These are phyloP conservation scores for Hypoxylon sp. DNA, from an alignment of 2,329 filamentous ascomycete species.

Conservation along the genomic window DNA sequence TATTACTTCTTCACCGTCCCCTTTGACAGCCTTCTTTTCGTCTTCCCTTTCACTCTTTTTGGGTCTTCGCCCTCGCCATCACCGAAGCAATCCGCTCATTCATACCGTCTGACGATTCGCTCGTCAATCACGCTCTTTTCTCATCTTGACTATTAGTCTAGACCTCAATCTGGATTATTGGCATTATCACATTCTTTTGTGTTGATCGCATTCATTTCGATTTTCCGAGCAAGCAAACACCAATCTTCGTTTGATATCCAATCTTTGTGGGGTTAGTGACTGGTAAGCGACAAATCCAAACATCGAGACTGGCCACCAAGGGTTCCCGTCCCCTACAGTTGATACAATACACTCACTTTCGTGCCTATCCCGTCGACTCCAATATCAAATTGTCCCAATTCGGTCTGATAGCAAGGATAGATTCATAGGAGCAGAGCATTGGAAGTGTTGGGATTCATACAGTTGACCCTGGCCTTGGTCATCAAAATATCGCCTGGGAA, in stretches of 20 bases:
- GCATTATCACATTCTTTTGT: slow-evolving; percentile 47
- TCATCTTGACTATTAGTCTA: slow-evolving; percentile 36
- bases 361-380: slow-evolving; percentile 12
- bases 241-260: slow-evolving; percentile 37
- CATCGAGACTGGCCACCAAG: slow-evolving; percentile 7
- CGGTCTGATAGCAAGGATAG: slow-evolving; percentile 26
- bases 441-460: slow-evolving; percentile 12
- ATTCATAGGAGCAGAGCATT: slow-evolving; percentile 16
- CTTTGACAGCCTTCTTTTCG: slow-evolving; percentile 17
- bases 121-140: slow-evolving; percentile 48
- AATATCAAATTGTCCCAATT: neutral
- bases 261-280: slow-evolving; percentile 34
- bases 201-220: slow-evolving; percentile 51
- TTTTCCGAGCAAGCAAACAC: slow-evolving; percentile 30
- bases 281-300: slow-evolving; percentile 9
- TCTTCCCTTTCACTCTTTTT: slow-evolving; percentile 29
- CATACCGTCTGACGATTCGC: slow-evolving; percentile 34
- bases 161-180: slow-evolving; percentile 41
- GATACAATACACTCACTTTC: slow-evolving; percentile 2
- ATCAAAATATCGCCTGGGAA: slow-evolving; percentile 14
- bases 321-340: neutral
- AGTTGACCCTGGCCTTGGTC: slow-evolving; percentile 24
- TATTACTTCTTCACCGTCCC: slow-evolving; percentile 24
- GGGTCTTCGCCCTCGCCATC: slow-evolving; percentile 31
- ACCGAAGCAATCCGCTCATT: slow-evolving; percentile 41